These are phyloP conservation scores for Trametes villosa DNA, from an alignment of 768 basidiomycete genomes.

Conservation along the genomic window DNA sequence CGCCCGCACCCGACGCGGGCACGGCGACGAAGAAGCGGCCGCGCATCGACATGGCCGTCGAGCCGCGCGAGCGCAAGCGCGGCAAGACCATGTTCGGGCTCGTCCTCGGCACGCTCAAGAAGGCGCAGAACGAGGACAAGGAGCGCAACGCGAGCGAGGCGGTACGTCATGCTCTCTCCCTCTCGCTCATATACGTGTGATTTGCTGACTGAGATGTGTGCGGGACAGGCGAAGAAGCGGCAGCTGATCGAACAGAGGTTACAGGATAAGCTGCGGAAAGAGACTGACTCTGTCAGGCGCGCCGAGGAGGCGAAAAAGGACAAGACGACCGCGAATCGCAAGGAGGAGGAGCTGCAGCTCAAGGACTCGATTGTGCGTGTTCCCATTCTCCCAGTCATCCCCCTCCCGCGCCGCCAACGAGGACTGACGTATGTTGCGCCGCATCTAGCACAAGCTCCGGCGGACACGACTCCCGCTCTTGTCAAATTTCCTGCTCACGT, in stretches of 20 bases:
- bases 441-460: slow-evolving; percentile 69
- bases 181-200: not conserved
- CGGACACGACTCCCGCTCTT: slow-evolving; percentile 71
- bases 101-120: slow-evolving; percentile 80
- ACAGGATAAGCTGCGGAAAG: slow-evolving; percentile 82
- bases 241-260: slow-evolving; percentile 83
- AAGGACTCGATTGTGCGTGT: slow-evolving; percentile 83
- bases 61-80: slow-evolving; percentile 71
- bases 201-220: not conserved
- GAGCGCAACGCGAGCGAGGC: slow-evolving; percentile 86
- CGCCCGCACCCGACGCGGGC: slow-evolving; percentile 16
- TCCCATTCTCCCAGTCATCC: too few relatives aligned
- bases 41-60: slow-evolving; percentile 66
- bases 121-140: slow-evolving; percentile 87
- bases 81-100: slow-evolving; percentile 90
- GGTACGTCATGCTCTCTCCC: slow-evolving; percentile 48
- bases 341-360: slow-evolving; percentile 81
- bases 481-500: slow-evolving; percentile 76
- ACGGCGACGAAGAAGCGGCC: slow-evolving; percentile 60
- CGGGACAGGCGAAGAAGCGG: slow-evolving; percentile 75
- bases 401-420: not conserved
- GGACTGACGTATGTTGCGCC: not conserved
- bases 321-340: slow-evolving; percentile 73
- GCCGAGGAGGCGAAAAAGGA: slow-evolving; percentile 88
- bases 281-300: slow-evolving; percentile 84